Conservation (phyloP, 2,329 filamentous ascomycete species). For the Penicillium sp. region DNA sequence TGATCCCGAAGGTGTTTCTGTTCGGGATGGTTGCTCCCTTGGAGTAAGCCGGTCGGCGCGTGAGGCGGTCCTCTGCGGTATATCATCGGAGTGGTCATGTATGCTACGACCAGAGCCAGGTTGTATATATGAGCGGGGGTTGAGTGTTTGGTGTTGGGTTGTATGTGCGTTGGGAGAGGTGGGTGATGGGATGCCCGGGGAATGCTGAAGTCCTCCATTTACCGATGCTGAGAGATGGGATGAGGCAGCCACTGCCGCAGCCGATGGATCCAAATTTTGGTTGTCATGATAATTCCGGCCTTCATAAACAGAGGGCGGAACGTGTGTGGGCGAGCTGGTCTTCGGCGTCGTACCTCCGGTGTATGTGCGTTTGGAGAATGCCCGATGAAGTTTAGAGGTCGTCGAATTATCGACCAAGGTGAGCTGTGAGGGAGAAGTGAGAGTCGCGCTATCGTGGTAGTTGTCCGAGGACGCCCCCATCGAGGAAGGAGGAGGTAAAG, state of each 20-base stretch:
- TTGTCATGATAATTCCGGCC: slow-evolving; percentile 57
- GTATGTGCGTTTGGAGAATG: slow-evolving; percentile 73
- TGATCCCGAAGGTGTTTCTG: slow-evolving; percentile 33
- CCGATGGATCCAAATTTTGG: slow-evolving; percentile 65
- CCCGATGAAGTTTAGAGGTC: slow-evolving; percentile 62
- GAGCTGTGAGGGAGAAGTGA: slow-evolving; percentile 36
- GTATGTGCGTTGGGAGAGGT: slow-evolving; percentile 47
- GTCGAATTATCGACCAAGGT: slow-evolving; percentile 46
- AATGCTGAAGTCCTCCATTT: slow-evolving; percentile 62
- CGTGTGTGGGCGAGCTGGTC: slow-evolving; percentile 72
- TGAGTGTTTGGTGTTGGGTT: slow-evolving; percentile 45
- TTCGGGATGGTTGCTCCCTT: slow-evolving; percentile 35
- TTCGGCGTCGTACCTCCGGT: slow-evolving; percentile 73
- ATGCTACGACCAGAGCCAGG: slow-evolving; percentile 32
- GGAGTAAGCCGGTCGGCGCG: slow-evolving; percentile 37
- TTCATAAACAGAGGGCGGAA: slow-evolving; percentile 68
- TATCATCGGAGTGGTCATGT: slow-evolving; percentile 46
- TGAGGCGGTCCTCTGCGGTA: slow-evolving; percentile 29
- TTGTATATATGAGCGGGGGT: slow-evolving; percentile 47
- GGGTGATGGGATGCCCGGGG: slow-evolving; percentile 52
- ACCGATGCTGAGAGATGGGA: slow-evolving; percentile 67
- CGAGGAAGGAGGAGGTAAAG: slow-evolving; percentile 65
- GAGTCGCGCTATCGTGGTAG: slow-evolving; percentile 43
- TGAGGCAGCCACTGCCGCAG: slow-evolving; percentile 68
- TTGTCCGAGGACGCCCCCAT: slow-evolving; percentile 22